phyloP scores from a whole-genome alignment of 2,329 filamentous ascomycete species.

The Celoporthe dispersa region DNA sequence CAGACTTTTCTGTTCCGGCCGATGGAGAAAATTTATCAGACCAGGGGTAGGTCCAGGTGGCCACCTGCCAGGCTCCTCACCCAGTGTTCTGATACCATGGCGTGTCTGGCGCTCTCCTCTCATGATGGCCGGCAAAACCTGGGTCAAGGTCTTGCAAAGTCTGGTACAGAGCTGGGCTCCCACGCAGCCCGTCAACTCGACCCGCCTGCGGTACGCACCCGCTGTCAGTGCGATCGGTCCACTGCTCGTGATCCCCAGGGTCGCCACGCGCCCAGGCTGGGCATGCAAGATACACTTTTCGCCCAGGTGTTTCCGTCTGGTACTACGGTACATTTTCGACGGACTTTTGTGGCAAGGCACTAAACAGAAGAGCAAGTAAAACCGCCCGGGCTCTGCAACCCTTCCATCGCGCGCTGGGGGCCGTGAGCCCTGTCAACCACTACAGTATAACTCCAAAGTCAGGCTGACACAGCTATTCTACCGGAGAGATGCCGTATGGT shows the following conservation, averaged over 20 bases:
- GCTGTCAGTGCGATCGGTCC: conserved; percentile 1
- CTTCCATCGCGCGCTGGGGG: neutral
- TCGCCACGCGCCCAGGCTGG: neutral
- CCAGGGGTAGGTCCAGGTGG: neutral
- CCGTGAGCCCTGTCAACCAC: neutral
- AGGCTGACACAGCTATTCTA: neutral
- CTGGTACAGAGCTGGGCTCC: neutral
- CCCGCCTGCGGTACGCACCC: neutral
- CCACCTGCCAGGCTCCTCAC: neutral
- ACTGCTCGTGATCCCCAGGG: neutral
- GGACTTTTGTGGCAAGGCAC: neutral
- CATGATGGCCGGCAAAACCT: neutral
- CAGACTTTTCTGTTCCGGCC: neutral
- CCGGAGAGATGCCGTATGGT: neutral
- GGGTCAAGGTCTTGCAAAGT: neutral
- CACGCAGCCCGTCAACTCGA: neutral
- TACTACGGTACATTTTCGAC: neutral
- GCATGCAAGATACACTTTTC: conserved; percentile 26
- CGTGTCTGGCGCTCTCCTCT: neutral
- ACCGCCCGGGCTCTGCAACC: neutral
- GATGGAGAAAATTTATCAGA: neutral
- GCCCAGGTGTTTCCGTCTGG: conserved; percentile 1
- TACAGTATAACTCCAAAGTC: neutral
- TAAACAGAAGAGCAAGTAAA: neutral
- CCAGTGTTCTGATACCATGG: neutral